phyloP scores from a whole-genome alignment of 257 asterid genomes.

The Jacaranda mimosifolia region DNA sequence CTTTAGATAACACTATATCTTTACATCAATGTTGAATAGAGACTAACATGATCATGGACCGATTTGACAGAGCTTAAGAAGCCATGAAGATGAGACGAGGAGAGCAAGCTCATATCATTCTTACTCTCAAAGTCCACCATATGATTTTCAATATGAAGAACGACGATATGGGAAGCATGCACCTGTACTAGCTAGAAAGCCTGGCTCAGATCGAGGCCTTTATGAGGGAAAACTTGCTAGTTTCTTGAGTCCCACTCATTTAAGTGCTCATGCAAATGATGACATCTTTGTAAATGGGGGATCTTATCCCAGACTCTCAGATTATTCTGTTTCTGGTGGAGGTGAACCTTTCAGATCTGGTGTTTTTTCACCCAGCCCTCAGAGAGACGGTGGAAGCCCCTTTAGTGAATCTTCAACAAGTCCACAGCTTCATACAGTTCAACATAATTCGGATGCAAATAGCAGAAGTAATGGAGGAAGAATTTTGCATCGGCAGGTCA shows the following conservation, averaged over 20 bases:
- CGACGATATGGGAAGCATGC: slow-evolving; percentile 82
- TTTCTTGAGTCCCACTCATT: slow-evolving; percentile 77
- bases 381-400: slow-evolving; percentile 69
- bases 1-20: slow-evolving; percentile 15
- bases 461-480: slow-evolving; percentile 40
- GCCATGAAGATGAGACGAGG: slow-evolving; percentile 77
- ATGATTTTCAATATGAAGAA: slow-evolving; percentile 98
- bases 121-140: slow-evolving; percentile 96
- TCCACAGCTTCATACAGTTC: slow-evolving; percentile 34
- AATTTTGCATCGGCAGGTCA: slow-evolving; percentile 63
- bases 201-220: slow-evolving; percentile 89
- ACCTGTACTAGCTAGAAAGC: slow-evolving; percentile 71
- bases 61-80: slow-evolving; percentile 66
- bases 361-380: slow-evolving; percentile 60
- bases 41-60: slow-evolving; percentile 42
- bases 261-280: slow-evolving; percentile 57
- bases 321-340: slow-evolving; percentile 69
- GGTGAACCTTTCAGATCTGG: slow-evolving; percentile 64
- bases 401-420: slow-evolving; percentile 63
- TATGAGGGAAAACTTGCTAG: slow-evolving; percentile 82
- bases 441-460: slow-evolving; percentile 38
- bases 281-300: slow-evolving; percentile 69
- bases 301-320: slow-evolving; percentile 67
- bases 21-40: slow-evolving; percentile 17
- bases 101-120: slow-evolving; percentile 98